phyloP scores from a whole-genome alignment of 1,284 basidiomycete genomes.

The Pholiota adiposa region DNA sequence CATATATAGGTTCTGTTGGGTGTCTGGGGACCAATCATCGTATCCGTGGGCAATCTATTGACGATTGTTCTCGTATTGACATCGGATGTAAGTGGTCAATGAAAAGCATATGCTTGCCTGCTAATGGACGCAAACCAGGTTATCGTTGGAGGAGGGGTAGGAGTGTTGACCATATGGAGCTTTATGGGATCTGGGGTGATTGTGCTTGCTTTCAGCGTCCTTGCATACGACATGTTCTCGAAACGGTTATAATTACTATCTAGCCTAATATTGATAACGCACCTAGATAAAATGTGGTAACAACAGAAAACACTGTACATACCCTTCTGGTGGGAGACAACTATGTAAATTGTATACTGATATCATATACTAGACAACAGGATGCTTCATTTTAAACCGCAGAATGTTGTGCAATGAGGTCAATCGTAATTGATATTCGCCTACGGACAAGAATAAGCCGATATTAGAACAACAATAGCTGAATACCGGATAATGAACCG shows the following conservation, averaged over 20 bases:
- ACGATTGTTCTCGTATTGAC: constrained; percentile 84
- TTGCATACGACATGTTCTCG: constrained; percentile 70
- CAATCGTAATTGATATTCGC: too few species aligned
- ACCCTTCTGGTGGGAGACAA: constrained; percentile 6
- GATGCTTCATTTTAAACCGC: too few species aligned
- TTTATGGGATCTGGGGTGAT: constrained; percentile 72
- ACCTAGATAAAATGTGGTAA: not conserved
- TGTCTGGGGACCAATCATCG: constrained; percentile 83
- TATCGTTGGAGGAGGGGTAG: constrained; percentile 58
- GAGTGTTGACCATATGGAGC: constrained; percentile 65
- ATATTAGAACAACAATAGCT: not conserved
- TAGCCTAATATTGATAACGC: not conserved
- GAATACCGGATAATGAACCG: not conserved
- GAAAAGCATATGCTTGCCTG: not conserved
- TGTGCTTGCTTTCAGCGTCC: constrained; percentile 71
- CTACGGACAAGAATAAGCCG: not conserved
- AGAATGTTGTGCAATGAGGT: too few species aligned
- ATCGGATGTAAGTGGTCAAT: constrained; percentile 55
- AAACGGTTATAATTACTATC: constrained; percentile 20
- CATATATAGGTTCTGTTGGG: constrained; percentile 67
- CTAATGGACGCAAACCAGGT: constrained; percentile 28
- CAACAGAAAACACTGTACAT: not conserved
- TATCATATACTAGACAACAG: too few species aligned
- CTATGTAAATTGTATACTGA: not conserved
- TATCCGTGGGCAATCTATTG: constrained; percentile 81